These are phyloP conservation scores for Globisporangium cederbergense DNA, from an alignment of 352 stramenopile genomes.

Conservation along the genomic window DNA sequence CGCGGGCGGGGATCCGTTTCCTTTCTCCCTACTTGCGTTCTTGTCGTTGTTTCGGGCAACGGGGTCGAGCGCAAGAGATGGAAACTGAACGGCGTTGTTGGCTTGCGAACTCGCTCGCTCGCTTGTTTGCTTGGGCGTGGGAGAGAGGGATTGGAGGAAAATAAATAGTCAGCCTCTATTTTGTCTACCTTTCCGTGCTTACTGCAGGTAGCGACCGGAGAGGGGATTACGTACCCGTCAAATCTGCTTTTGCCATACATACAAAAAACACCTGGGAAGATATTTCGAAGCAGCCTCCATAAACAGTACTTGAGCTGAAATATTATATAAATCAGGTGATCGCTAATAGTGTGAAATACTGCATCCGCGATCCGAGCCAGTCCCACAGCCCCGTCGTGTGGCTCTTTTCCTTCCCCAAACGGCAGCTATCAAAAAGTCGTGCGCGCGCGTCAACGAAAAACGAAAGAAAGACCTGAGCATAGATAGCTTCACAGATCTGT, in stretches of 20 bases:
- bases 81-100: constrained; percentile 5
- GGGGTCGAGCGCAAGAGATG: constrained; percentile 4
- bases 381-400: background rate
- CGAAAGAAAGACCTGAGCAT: background rate
- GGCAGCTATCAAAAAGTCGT: background rate
- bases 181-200: background rate
- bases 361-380: background rate
- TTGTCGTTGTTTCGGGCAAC: background rate
- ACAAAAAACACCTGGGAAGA: background rate
- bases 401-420: background rate
- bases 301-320: background rate
- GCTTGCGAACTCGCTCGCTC: background rate
- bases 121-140: background rate
- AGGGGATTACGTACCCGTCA: background rate
- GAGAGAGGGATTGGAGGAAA: constrained; percentile 8
- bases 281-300: background rate
- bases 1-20: constrained; percentile 1
- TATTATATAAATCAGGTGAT: background rate
- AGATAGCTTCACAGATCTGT: background rate
- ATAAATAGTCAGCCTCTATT: constrained; percentile 9
- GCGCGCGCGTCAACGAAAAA: background rate
- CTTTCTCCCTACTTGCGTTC: background rate
- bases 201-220: background rate
- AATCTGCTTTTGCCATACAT: background rate
- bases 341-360: background rate